phyloP scores from a whole-genome alignment of 208 protist species.

The Acanthamoeba castellanii region DNA sequence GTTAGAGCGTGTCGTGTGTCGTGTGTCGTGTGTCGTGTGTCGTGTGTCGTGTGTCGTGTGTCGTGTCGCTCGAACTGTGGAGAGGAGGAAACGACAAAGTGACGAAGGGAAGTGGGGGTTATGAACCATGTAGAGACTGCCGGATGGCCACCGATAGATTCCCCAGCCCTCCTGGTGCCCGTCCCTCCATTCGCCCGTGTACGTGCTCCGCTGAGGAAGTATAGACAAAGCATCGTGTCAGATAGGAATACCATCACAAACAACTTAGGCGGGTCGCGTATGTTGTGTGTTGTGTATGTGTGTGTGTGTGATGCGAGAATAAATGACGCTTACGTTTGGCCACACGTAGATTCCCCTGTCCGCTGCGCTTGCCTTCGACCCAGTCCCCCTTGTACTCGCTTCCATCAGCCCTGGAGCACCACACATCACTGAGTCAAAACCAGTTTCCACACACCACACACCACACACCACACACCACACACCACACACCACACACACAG shows the following conservation, averaged over 20 bases:
- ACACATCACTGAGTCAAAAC: no score
- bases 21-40: no score
- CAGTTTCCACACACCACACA: neutral
- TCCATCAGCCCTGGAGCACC: slow-evolving; percentile 45
- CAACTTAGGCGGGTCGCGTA: neutral
- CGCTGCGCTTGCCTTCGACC: slow-evolving; percentile 55
- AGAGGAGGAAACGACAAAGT: no score
- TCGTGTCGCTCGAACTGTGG: no score
- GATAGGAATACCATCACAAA: neutral
- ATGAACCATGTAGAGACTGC: slow-evolving; percentile 73
- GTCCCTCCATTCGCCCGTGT: slow-evolving; percentile 61
- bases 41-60: no score
- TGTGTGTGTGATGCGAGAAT: neutral
- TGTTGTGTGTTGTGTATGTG: no score
- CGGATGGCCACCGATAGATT: slow-evolving; percentile 58
- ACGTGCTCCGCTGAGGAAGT: slow-evolving; percentile 48
- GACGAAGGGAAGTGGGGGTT: no score
- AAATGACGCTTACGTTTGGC: slow-evolving; percentile 45
- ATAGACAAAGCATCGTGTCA: neutral
- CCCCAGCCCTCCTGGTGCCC: slow-evolving; percentile 71
- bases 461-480: neutral
- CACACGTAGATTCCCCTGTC: slow-evolving; percentile 68
- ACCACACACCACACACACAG: no score
- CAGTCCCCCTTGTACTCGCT: slow-evolving; percentile 73
- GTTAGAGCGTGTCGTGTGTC: no score